Base-by-base conservation (phyloP, 2,329 filamentous ascomycete genomes). In the Penicillium carneum region DNA sequence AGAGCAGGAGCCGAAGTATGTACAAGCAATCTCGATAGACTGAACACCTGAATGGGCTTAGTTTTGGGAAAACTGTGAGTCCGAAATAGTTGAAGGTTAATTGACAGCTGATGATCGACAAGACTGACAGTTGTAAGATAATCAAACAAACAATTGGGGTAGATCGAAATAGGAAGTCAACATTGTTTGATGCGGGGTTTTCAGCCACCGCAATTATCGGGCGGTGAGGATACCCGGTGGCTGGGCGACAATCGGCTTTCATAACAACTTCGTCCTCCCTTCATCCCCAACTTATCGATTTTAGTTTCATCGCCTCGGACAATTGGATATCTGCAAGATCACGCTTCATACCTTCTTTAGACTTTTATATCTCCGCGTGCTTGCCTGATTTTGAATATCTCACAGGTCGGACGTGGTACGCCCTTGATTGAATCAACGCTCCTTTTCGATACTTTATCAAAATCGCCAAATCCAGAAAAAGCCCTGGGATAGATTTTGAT, bases 221-320 rank as follows among this genome's bases (percentile, higher is more conserved):
- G 65, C 66, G 63, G 66, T 69, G 62, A 65, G 16, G 45, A 20
- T 31, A 56, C 46, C 45, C 42, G 63, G 67, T 64, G 67, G 67
- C 67, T 70, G 68, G 68, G 65, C 59, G 61, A 59, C 49, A 61
- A 63, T 62, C 67, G 64, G 61, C 64, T 60, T 56, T 63, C 57
- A 51, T 41, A 64, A 61, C 59, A 50, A 63, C 52, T 56, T 65
- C 61, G 52, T 62, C 66, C 67, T 67, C 66, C 52, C 20, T 68
- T 67, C 60, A 43, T 45, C 46, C 49, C 38, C 49, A 53, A 33
- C 31, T 39, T 49, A 62, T 62, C 62, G 31, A 43, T 50, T 59
- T 47, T 18, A 26, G 58, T 51, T 7, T 46, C 49, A 43, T 54
- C 63, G 51, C 52, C 20, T 52, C 38, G 52, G 58, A 29, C 46